phyloP scores from a whole-genome alignment of 1,284 basidiomycete species.

The Heterobasidion annosum region DNA sequence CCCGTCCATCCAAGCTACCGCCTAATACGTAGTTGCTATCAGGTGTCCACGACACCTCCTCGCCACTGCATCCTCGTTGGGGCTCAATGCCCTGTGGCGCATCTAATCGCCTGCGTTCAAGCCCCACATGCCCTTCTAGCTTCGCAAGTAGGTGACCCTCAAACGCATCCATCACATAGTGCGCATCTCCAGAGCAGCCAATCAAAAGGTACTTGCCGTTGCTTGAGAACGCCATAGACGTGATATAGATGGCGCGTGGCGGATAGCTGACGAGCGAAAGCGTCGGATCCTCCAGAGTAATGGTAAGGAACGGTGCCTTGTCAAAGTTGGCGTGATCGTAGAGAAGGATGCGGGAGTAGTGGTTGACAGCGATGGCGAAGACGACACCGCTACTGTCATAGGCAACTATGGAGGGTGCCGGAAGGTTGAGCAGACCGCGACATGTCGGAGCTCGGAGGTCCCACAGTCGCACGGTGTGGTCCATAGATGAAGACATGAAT shows the following conservation, averaged over 20 bases:
- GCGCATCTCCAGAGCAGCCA: conserved; percentile 87
- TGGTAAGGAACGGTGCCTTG: conserved; percentile 82
- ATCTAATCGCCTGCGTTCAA: conserved; percentile 59
- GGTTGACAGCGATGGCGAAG: conserved; percentile 89
- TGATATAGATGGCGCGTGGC: conserved; percentile 85
- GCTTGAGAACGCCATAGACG: conserved; percentile 84
- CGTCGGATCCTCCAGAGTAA: conserved; percentile 76
- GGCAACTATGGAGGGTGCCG: conserved; percentile 75
- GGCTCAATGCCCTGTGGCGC: conserved; percentile 58
- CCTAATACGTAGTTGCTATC: conserved; percentile 84
- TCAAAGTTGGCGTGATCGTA: conserved; percentile 90
- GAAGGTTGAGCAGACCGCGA: conserved; percentile 63
- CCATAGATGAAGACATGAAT: conserved; percentile 90
- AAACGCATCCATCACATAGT: conserved; percentile 89
- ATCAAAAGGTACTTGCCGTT: conserved; percentile 88
- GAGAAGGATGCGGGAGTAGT: conserved; percentile 76
- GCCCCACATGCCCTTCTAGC: conserved; percentile 72
- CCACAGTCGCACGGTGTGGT: conserved; percentile 96
- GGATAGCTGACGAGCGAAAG: conserved; percentile 69
- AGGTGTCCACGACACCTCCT: conserved; percentile 88
- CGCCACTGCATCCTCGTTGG: conserved; percentile 71
- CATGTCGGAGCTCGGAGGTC: conserved; percentile 79
- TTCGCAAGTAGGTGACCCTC: conserved; percentile 77
- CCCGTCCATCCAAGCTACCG: conserved; percentile 76
- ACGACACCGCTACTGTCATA: conserved; percentile 88